Conservation (phyloP, 768 basidiomycete species). For the Coprinopsis strossmayeri region DNA sequence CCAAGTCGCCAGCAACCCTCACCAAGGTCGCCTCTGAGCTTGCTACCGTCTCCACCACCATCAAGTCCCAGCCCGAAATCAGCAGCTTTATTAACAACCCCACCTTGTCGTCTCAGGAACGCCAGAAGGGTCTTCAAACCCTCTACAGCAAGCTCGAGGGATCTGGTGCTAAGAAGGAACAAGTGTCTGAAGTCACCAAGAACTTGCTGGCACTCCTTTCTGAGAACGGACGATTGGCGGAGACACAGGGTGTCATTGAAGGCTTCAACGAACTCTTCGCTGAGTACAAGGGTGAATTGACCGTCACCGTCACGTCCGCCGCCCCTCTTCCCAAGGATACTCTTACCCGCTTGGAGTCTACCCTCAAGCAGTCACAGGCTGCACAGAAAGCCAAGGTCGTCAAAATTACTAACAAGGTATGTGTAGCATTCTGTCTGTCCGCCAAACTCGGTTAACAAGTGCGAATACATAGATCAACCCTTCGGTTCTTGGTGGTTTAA, state of each 20-base stretch:
- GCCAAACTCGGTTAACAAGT: background rate
- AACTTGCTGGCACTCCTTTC: slow-evolving; percentile 87
- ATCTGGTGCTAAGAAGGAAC: slow-evolving; percentile 57
- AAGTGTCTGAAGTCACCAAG: slow-evolving; percentile 81
- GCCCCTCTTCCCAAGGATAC: slow-evolving; percentile 71
- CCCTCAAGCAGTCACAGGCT: slow-evolving; percentile 80
- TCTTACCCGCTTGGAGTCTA: slow-evolving; percentile 71
- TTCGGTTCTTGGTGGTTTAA: slow-evolving; percentile 82
- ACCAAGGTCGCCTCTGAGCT: slow-evolving; percentile 85
- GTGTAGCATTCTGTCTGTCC: slow-evolving; percentile 16
- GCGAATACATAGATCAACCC: slow-evolving; percentile 97
- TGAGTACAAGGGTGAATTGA: slow-evolving; percentile 88
- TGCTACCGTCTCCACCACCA: slow-evolving; percentile 56
- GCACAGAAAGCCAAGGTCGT: slow-evolving; percentile 84
- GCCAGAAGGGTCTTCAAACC: slow-evolving; percentile 55
- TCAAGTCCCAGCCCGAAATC: slow-evolving; percentile 61
- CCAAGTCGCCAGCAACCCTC: slow-evolving; percentile 78
- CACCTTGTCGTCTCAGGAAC: slow-evolving; percentile 78
- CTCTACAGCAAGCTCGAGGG: slow-evolving; percentile 67
- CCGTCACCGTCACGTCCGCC: slow-evolving; percentile 88
- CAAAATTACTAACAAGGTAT: slow-evolving; percentile 88
- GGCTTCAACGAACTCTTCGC: slow-evolving; percentile 88
- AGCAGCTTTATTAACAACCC: slow-evolving; percentile 81
- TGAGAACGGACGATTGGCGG: slow-evolving; percentile 86
- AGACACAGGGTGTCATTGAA: slow-evolving; percentile 81